Conservation (phyloP, 1,139 yeast species). For the Yamadazyma diddensiae region DNA sequence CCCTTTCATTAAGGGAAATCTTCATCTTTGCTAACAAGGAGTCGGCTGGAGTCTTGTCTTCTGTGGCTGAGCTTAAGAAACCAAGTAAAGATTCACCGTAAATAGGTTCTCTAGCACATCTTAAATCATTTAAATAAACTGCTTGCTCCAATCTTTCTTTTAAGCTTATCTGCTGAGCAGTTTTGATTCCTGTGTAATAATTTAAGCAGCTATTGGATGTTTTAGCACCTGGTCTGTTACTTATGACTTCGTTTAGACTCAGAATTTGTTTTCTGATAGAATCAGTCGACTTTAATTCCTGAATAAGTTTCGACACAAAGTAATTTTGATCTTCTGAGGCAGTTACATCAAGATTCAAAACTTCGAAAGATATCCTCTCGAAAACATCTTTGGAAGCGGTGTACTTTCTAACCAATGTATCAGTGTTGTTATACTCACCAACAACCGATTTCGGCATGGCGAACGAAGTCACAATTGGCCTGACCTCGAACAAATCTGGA, state of each 20-base stretch:
- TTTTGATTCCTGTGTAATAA: constrained; percentile 58
- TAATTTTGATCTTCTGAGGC: constrained; percentile 45
- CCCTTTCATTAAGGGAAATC: constrained; percentile 41
- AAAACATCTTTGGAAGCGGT: constrained; percentile 21
- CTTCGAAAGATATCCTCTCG: constrained; percentile 45
- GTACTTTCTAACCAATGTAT: constrained; percentile 41
- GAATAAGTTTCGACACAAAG: constrained; percentile 47
- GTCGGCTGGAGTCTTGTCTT: constrained; percentile 9
- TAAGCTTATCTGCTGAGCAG: constrained; percentile 48
- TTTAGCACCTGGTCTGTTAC: constrained; percentile 22
- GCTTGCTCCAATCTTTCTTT: constrained; percentile 54
- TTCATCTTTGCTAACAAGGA: constrained; percentile 29
- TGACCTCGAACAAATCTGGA: constrained; percentile 93
- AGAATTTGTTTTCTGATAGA: constrained; percentile 43
- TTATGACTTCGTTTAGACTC: constrained; percentile 35
- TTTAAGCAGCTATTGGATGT: constrained; percentile 53
- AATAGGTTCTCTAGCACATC: constrained; percentile 57
- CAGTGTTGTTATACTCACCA: constrained; percentile 44
- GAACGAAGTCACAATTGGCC: constrained; percentile 91
- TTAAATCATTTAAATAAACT: constrained; percentile 60
- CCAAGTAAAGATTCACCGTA: constrained; percentile 48
- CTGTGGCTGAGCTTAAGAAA: constrained; percentile 19
- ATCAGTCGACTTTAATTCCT: constrained; percentile 44
- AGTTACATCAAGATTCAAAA: constrained; percentile 60
- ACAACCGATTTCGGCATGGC: constrained; percentile 68